These are phyloP conservation scores for Neoboletus brunneissimus DNA, from an alignment of 768 basidiomycete species.

Conservation along the genomic window DNA sequence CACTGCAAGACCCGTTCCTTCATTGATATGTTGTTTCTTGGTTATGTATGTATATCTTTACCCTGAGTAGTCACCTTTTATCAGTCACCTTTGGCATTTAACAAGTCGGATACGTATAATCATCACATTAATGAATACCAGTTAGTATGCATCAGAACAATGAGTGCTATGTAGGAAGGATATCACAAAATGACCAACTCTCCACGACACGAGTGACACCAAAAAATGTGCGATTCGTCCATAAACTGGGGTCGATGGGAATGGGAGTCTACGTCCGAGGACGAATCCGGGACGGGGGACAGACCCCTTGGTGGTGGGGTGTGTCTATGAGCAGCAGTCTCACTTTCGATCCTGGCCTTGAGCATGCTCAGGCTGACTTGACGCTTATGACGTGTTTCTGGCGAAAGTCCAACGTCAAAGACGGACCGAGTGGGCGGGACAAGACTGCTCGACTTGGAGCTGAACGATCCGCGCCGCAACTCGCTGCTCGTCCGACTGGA, in stretches of 20 bases:
- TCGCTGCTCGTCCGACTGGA: constrained; percentile 42
- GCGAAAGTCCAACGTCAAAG: constrained; percentile 67
- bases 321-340: constrained; percentile 46
- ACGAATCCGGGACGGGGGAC: constrained; percentile 46
- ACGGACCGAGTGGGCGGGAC: constrained; percentile 50
- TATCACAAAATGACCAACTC: constrained; percentile 70
- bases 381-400: constrained; percentile 79
- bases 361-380: constrained; percentile 85
- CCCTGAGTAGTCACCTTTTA: background rate
- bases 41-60: background rate
- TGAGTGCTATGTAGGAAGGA: background rate
- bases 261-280: constrained; percentile 17
- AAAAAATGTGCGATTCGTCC: constrained; percentile 87
- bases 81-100: constrained; percentile 5
- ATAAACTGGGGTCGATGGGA: constrained; percentile 65
- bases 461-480: constrained; percentile 37
- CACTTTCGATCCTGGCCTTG: constrained; percentile 86
- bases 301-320: constrained; percentile 55
- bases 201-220: constrained; percentile 81
- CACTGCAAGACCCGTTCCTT: constrained; percentile 14
- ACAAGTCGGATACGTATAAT: constrained; percentile 13
- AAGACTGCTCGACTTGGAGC: constrained; percentile 29
- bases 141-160: constrained; percentile 9
- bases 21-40: constrained; percentile 8
- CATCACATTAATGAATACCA: constrained; percentile 22